Conservation (phyloP, 768 basidiomycete genomes). For the Psilocybe cyanescens region DNA sequence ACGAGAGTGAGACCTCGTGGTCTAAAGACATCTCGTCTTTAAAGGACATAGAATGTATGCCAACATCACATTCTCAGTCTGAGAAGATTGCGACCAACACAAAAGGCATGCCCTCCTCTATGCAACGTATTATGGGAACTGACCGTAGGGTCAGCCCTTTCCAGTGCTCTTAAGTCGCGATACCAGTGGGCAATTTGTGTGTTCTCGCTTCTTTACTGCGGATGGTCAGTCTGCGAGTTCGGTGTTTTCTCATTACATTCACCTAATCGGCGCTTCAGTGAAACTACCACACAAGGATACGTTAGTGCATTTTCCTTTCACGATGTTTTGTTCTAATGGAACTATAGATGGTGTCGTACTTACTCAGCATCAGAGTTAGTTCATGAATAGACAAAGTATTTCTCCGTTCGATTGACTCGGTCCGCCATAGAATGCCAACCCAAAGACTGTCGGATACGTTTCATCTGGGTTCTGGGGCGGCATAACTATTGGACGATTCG, state of each 20-base stretch:
- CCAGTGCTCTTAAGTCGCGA: conserved; percentile 38
- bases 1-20: background rate
- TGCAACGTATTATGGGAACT: conserved; percentile 21
- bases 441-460: conserved; percentile 58
- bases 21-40: background rate
- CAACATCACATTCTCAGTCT: background rate
- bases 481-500: conserved; percentile 49
- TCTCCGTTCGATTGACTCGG: background rate
- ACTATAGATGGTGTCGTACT: conserved; percentile 54
- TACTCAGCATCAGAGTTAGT: conserved; percentile 48
- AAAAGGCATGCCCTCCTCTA: conserved; percentile 22
- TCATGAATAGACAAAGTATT: background rate
- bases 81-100: background rate
- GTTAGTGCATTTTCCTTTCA: conserved; percentile 35
- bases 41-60: background rate
- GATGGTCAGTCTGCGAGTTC: conserved; percentile 40
- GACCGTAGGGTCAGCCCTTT: conserved; percentile 34
- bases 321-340: conserved; percentile 6
- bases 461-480: conserved; percentile 65
- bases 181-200: conserved; percentile 53
- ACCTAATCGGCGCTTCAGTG: conserved; percentile 8
- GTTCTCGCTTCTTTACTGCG: conserved; percentile 49
- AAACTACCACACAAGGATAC: conserved; percentile 57
- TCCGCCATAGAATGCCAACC: conserved; percentile 42
- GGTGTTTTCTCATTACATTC: conserved; percentile 23